Evolutionary conservation across 2,329 filamentous ascomycete species (phyloP), one percentile per base, ranked within the genome.

Genomic region (Verticillium albo-atrum): DNA sequence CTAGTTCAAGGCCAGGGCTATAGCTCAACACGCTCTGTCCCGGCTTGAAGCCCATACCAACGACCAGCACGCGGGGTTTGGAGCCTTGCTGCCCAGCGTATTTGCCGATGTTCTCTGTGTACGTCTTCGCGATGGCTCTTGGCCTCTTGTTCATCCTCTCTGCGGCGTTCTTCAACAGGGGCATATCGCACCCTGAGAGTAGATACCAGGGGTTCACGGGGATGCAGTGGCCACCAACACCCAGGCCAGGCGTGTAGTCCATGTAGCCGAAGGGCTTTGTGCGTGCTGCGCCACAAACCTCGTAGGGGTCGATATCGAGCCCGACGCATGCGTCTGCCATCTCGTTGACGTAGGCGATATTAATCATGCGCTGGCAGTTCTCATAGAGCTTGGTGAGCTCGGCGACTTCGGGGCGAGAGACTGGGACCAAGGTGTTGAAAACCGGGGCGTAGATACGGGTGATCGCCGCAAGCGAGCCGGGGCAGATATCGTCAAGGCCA

Each of bases 381-480:
- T 84, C 82, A 65, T 83, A 85, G 14, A 85, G 70, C 69, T 85
- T 85, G 62, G 77, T 81, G 79, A 84, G 83, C 68, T 84, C 82
- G 1, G 82, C 82, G 1, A 83, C 80, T 64, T 85, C 82, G 1
- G 82, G 81, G 30, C 68, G 70, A 12, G 79, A 80, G 30, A 84
- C 81, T 0, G 77, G 73, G 6, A 83, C 72, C 6, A 84, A 71
- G 0, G 69, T 67, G 55, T 81, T 72, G 62, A 83, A 84, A 1
- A 77, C 78, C n/a, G 68, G 65, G 2, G 71, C 70, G 66, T 84
- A 84, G 4, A 84, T 67, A 6, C 68, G 64, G 6, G 67, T 61
- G 57, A 84, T 82, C 34, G 73, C 70, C 9, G 74, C 66, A 2
- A 82, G 69, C 0, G 81, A 82, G 12, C 75, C 75, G 0, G 78